Evolutionary conservation across 495 filamentous ascomycete species (phyloP).

Genomic region (Platismatia glauca): DNA sequence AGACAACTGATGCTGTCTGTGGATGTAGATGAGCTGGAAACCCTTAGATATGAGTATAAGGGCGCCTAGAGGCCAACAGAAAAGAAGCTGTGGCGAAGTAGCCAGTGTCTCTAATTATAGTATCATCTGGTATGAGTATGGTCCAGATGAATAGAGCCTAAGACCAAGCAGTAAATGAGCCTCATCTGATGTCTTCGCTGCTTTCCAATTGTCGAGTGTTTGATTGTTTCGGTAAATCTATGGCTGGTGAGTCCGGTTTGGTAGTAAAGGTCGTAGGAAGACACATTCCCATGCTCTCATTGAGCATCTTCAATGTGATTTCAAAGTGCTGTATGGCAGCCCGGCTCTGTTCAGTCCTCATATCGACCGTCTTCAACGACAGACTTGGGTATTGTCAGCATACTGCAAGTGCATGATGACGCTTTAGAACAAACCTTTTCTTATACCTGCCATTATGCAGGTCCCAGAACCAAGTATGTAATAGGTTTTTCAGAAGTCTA

Average conservation of each 20-base stretch:
- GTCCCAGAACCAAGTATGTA: constrained; percentile 53
- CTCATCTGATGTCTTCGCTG: background rate
- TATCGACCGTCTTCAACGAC: constrained; percentile 24
- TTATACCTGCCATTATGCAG: constrained; percentile 31
- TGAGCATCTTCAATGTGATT: constrained; percentile 60
- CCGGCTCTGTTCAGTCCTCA: constrained; percentile 26
- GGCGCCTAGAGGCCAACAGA: constrained; percentile 32
- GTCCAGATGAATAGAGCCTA: background rate
- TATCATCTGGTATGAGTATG: background rate
- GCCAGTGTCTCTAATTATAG: background rate
- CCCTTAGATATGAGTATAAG: constrained; percentile 44
- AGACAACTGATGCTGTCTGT: constrained; percentile 37
- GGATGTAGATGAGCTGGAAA: constrained; percentile 38
- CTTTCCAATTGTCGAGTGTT: background rate
- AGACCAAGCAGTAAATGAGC: background rate
- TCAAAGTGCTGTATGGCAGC: constrained; percentile 50
- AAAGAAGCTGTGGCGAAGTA: background rate
- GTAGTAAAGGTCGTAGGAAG: constrained; percentile 28
- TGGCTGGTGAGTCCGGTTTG: background rate
- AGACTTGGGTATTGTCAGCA: constrained; percentile 9
- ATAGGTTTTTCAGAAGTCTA: constrained; percentile 64
- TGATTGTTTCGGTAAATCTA: background rate
- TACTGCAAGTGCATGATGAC: background rate
- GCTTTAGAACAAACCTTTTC: constrained; percentile 30
- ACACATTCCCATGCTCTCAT: constrained; percentile 61